Evolutionary conservation across 805 yeast genomes (phyloP).

Genomic region (Wickerhamomyces chaumierensis): DNA sequence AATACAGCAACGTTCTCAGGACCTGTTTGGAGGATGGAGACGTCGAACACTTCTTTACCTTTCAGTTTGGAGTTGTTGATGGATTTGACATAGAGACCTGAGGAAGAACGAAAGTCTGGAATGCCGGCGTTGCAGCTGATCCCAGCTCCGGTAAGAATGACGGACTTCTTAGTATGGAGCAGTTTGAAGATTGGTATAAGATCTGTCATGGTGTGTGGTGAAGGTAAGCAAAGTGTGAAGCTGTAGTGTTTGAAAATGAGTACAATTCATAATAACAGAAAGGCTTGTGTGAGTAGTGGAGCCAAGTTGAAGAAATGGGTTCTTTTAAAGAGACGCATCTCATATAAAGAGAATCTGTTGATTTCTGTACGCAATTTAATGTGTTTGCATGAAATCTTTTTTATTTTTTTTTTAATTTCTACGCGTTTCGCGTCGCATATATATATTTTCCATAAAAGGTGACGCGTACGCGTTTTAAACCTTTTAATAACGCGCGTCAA

Average conservation of each 20-base stretch:
- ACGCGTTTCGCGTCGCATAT: neutral
- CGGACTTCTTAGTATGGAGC: constrained; percentile 27
- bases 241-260: too few relatives aligned
- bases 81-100: constrained; percentile 64
- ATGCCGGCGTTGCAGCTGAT: constrained; percentile 95
- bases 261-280: too few relatives aligned
- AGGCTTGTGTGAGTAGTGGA: too few relatives aligned
- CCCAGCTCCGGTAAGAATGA: constrained; percentile 89
- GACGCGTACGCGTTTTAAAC: too few relatives aligned
- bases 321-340: too few relatives aligned
- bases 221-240: too few relatives aligned
- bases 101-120: constrained; percentile 82
- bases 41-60: constrained; percentile 89
- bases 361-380: neutral
- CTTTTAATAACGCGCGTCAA: too few relatives aligned
- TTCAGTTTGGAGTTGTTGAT: constrained; percentile 30
- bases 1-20: constrained; percentile 58
- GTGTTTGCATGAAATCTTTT: neutral
- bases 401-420: too few relatives aligned
- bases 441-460: too few relatives aligned
- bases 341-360: neutral
- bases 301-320: too few relatives aligned
- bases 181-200: neutral
- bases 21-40: constrained; percentile 58
- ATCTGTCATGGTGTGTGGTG: neutral